Base-by-base conservation (phyloP, 2,329 filamentous ascomycete species). In the Neonectria punicea region DNA sequence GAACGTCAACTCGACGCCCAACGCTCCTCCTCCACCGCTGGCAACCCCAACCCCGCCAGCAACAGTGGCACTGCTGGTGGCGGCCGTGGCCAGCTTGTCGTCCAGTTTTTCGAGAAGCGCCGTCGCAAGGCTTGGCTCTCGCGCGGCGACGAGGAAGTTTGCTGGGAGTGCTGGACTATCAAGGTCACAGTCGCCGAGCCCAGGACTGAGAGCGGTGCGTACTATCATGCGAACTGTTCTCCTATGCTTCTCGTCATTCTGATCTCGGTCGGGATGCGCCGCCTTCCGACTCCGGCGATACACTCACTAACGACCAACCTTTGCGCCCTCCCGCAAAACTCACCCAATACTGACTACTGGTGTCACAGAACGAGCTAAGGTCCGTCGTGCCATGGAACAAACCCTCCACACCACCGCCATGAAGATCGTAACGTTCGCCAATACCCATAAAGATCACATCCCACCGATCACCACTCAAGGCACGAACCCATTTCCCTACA, bases 141-240 rank as follows among this genome's bases (percentile, higher is more conserved):
- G 82, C 87, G 80, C 74, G 91, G 89, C 25, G 95, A 98, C 70
- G 94, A 98, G 78, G 94, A 98, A 79, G 90, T 98, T 18, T 97
- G 94, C 79, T 99, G 96, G 96, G 96, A 98, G 84, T 90, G 89
- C 75, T 99, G 96, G 96, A 93, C 92, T 49, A 82, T 99, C 70
- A 93, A 97, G 79, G 92, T 98, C 55, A 97, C 94, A n/a, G 89
- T 98, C 60, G 93, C 94, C 10, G 94, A 93, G 73, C 94, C 95
- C 32, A 85, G 92, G 75, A 97, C 93, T 11, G 95, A 98, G 75
- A 92, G 89, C 70, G 94, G 93, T 97, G 82, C 73, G 90, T 77
- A 47, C 53, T 11, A 59, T 61, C 36, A 25, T 20, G 18, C 10
- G 28, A n/a, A n/a, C 14, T 58, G 32, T 55, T 53, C n/a, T 16